phyloP scores from a whole-genome alignment of 345 rosid species.

The Gossypium mustelinum region DNA sequence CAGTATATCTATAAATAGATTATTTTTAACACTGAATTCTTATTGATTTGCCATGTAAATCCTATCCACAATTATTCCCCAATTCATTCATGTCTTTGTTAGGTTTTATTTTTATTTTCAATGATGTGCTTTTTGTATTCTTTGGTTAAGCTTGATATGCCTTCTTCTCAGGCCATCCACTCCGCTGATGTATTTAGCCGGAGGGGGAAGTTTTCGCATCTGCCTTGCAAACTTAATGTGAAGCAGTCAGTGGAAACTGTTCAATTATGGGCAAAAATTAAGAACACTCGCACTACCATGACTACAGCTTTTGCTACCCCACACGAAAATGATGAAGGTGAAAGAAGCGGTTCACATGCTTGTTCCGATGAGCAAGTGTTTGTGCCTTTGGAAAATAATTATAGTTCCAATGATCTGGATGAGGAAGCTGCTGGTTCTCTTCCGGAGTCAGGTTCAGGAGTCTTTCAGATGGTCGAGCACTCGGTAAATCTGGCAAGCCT shows the following conservation, averaged over 20 bases:
- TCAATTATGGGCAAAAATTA: constrained; percentile 15
- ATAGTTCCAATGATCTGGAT: constrained; percentile 23
- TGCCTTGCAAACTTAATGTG: constrained; percentile 13
- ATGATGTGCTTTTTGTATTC: not conserved
- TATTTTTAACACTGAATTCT: constrained; percentile 1
- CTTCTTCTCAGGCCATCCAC: constrained; percentile 29
- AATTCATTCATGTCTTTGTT: not conserved
- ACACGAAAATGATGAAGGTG: constrained; percentile 27
- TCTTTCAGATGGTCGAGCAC: constrained; percentile 26
- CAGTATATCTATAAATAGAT: not conserved
- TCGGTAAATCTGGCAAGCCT: constrained; percentile 26
- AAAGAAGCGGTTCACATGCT: constrained; percentile 22
- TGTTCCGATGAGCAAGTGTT: constrained; percentile 21
- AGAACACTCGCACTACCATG: constrained; percentile 18
- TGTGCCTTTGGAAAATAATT: constrained; percentile 19
- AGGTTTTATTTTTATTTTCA: not conserved
- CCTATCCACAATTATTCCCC: not conserved
- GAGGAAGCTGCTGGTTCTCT: constrained; percentile 25
- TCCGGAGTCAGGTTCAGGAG: constrained; percentile 18
- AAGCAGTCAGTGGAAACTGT: constrained; percentile 12
- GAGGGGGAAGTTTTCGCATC: constrained; percentile 23
- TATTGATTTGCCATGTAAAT: not conserved
- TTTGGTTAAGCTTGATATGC: not conserved
- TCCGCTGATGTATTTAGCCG: constrained; percentile 22
- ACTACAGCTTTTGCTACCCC: constrained; percentile 26